Evolutionary conservation across 345 rosid species (phyloP).

Genomic region (Rubroshorea leprosula): DNA sequence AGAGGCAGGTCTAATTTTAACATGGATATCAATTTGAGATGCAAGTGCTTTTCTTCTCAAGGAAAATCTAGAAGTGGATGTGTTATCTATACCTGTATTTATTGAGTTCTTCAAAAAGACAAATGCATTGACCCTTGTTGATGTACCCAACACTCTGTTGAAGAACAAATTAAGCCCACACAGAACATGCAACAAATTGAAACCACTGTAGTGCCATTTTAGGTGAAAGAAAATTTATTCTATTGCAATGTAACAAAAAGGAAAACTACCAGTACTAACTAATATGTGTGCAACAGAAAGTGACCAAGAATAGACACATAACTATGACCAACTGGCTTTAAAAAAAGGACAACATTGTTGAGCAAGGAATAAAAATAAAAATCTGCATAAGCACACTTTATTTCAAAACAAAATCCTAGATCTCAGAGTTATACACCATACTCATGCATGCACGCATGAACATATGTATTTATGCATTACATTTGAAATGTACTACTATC

Average conservation of each 20-base stretch:
- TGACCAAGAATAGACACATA: not conserved
- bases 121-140: constrained; percentile 66
- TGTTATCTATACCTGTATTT: constrained; percentile 62
- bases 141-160: constrained; percentile 58
- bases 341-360: too few relatives aligned
- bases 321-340: not conserved
- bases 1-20: not conserved
- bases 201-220: not conserved
- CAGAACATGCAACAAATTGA: constrained; percentile 4
- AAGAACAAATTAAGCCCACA: constrained; percentile 14
- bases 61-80: not conserved
- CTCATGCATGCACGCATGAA: not conserved
- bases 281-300: not conserved
- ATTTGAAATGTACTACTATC: not conserved
- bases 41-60: not conserved
- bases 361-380: not conserved
- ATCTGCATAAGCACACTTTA: not conserved
- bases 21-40: not conserved
- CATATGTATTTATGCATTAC: not conserved
- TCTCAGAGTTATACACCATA: not conserved
- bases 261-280: not conserved
- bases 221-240: not conserved
- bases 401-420: too few relatives aligned
- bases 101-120: constrained; percentile 73
- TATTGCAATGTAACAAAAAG: not conserved